Base-by-base conservation (phyloP, 306 rosid genomes). In the Phaseolus lunatus region DNA sequence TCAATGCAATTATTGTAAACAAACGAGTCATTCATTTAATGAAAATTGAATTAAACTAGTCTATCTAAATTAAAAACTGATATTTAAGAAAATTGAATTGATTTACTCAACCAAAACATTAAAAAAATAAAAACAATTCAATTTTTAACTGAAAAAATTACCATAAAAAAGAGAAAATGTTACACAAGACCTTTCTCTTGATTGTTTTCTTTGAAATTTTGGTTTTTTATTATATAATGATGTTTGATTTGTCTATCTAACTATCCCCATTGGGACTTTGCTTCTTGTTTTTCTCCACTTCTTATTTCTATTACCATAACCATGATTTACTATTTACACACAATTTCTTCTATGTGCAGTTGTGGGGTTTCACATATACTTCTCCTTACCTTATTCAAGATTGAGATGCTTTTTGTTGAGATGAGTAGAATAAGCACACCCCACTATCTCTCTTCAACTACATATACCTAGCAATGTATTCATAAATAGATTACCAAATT, bases 311-410 rank as follows among this genome's bases (percentile, higher is more conserved):
- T 50, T 9, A 6, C 54, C 39, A 15, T 64, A 54, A 24, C 9
- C 29, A 15, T 27, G 43, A 37, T 35, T 35, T 18, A 23, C 26
- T 23, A 13, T 15, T 74, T 37, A 58, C 24, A 48, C 33, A 20
- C 20, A 67, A 9, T 79, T 81, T 75, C 14, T 74, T 54, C 9
- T 43, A 13, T 61, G 33, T 86, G 92, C 96, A 93, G 98, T 83
- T 91, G 33, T 91, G 98, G 98, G 97, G 97, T 69, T 93, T 93
- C 52, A 83, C 84, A 5, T 93, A 93, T 80, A 85, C 89, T 27
- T 93, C 93, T 23, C 83, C 76, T 62, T 91, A 87, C 86, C 87
- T 82, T 80, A 82, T 6, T 37, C 35, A 62, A 73, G 26, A 26
- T 14, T 48, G 7, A 35, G 41, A 33, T 33, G 37, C 3, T 29